Conservation (phyloP, 2,329 filamentous ascomycete species). For the Penicillium corylophilum region DNA sequence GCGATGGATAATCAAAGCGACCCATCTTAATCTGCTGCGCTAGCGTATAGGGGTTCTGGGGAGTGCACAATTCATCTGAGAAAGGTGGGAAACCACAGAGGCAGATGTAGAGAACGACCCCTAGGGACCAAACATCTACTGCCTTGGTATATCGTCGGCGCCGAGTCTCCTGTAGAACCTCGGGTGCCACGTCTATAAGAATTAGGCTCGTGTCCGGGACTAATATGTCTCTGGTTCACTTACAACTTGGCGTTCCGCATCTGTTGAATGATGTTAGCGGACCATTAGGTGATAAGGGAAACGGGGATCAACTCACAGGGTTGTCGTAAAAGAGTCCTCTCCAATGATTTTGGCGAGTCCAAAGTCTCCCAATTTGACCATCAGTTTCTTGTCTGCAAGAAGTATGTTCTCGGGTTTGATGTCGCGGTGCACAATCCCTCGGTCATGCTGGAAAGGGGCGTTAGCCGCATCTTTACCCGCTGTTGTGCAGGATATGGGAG, state of each 20-base stretch:
- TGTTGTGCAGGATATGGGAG: background rate
- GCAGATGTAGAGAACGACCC: slow-evolving; percentile 97
- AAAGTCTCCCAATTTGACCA: slow-evolving; percentile 93
- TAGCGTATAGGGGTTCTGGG: slow-evolving; percentile 79
- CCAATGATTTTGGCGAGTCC: slow-evolving; percentile 97
- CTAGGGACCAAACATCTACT: slow-evolving; percentile 94
- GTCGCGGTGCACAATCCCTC: slow-evolving; percentile 94
- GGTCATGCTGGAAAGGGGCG: slow-evolving; percentile 71
- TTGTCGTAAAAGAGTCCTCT: slow-evolving; percentile 96
- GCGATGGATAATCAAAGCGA: slow-evolving; percentile 89
- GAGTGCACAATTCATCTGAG: slow-evolving; percentile 82
- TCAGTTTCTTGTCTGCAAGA: slow-evolving; percentile 77
- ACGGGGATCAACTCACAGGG: slow-evolving; percentile 58
- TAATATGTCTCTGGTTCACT: slow-evolving; percentile 27
- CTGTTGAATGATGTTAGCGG: slow-evolving; percentile 36
- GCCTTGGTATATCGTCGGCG: slow-evolving; percentile 89
- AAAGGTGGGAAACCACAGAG: slow-evolving; percentile 96
- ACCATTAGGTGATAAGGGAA: background rate
- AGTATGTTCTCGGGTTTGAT: slow-evolving; percentile 98
- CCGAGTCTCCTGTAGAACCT: slow-evolving; percentile 80
- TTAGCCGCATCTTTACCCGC: slow-evolving; percentile 4
- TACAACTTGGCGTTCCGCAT: slow-evolving; percentile 88
- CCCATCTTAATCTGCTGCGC: slow-evolving; percentile 88
- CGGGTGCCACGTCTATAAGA: slow-evolving; percentile 75
- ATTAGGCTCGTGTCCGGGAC: slow-evolving; percentile 11